A percentile compares a stretch with the other conserved stretches of the same genome.
Evolutionary conservation across 1,284 basidiomycete species (phyloP).

Genomic region (Ustilago xerochloae): DNA sequence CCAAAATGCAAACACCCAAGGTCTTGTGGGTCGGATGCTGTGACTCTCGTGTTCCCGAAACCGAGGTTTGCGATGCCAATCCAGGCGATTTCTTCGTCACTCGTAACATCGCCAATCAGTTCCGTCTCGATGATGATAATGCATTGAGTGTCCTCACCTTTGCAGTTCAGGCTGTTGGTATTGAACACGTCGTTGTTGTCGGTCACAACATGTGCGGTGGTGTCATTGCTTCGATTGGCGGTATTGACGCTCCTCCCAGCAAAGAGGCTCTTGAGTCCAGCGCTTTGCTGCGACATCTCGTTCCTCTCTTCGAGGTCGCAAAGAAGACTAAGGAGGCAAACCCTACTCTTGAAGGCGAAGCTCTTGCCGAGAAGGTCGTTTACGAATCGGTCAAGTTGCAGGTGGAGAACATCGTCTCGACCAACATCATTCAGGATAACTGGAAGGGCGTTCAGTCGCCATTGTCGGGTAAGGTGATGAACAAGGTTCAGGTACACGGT

Average conservation of each 20-base stretch:
- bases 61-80: conserved; percentile 56
- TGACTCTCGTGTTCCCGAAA: conserved; percentile 71
- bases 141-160: conserved; percentile 82
- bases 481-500: conserved; percentile 60
- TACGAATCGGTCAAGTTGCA: conserved; percentile 76
- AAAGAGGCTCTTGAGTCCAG: conserved; percentile 37
- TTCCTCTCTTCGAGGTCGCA: conserved; percentile 59
- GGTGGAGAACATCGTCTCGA: conserved; percentile 78
- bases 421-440: conserved; percentile 76
- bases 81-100: conserved; percentile 67
- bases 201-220: conserved; percentile 70
- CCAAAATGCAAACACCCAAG: conserved; percentile 79
- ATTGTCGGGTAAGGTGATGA: conserved; percentile 60
- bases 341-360: conserved; percentile 22
- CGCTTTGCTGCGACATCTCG: conserved; percentile 59
- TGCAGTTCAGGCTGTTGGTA: conserved; percentile 81
- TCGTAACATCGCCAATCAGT: conserved; percentile 71
- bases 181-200: conserved; percentile 81
- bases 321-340: conserved; percentile 42
- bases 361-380: conserved; percentile 48
- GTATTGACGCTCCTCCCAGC: conserved; percentile 31
- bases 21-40: conserved; percentile 77
- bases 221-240: conserved; percentile 67
- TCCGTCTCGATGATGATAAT: conserved; percentile 81
- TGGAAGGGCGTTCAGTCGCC: conserved; percentile 77